phyloP scores from a whole-genome alignment of 176 grass and related monocot genomes.

The Cenchrus americanus region DNA sequence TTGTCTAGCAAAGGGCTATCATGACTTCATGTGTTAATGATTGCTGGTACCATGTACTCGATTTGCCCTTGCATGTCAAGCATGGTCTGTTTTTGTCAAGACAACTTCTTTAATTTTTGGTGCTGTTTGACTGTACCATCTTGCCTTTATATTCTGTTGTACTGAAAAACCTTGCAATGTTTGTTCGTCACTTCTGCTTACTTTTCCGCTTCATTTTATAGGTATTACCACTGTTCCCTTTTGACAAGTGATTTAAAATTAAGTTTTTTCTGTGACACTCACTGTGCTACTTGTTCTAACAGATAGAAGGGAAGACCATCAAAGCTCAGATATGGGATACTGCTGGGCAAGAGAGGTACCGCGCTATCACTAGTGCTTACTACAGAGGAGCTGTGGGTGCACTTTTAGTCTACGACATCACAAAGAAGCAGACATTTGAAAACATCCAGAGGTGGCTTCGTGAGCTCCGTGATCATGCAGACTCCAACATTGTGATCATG shows the following conservation, averaged over 20 bases:
- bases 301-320: constrained; percentile 72
- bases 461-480: constrained; percentile 70
- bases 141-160: neutral
- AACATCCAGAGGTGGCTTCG: constrained; percentile 73
- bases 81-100: neutral
- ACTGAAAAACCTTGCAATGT: neutral
- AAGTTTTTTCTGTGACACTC: constrained; percentile 4
- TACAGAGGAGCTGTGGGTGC: constrained; percentile 82
- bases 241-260: neutral
- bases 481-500: constrained; percentile 81
- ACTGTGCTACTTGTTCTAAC: constrained; percentile 33
- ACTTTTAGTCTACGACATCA: constrained; percentile 74
- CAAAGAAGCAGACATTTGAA: constrained; percentile 75
- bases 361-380: constrained; percentile 77
- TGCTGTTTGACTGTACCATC: neutral
- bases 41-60: neutral
- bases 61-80: neutral
- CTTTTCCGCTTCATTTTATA: neutral
- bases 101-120: neutral
- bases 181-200: neutral
- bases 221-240: neutral
- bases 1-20: neutral
- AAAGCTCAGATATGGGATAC: constrained; percentile 82
- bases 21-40: neutral
- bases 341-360: constrained; percentile 75